phyloP scores from a whole-genome alignment of 164 flowering plant genomes.

The Santalum album region DNA sequence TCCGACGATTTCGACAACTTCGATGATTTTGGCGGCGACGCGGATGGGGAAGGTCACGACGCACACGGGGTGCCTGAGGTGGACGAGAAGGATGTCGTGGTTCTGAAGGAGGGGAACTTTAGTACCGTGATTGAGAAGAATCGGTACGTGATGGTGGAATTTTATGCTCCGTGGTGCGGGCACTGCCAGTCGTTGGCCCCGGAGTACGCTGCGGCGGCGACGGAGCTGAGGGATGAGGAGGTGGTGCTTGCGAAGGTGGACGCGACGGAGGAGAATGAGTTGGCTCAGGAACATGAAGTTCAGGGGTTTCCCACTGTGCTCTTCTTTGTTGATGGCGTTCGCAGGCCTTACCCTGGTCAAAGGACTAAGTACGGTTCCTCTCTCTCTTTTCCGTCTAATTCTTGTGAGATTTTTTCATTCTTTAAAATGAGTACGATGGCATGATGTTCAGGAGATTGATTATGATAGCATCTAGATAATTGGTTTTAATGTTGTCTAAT shows the following conservation, averaged over 20 bases:
- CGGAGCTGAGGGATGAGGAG: constrained; percentile 61
- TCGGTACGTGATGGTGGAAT: constrained; percentile 76
- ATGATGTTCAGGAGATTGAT: too few relatives aligned
- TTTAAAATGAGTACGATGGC: too few relatives aligned
- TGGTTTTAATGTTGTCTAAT: too few relatives aligned
- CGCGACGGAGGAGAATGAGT: constrained; percentile 68
- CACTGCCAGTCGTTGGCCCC: constrained; percentile 86
- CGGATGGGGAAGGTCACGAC: constrained; percentile 17
- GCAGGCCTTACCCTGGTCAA: constrained; percentile 61
- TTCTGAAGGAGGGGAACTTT: constrained; percentile 67
- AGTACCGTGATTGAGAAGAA: constrained; percentile 55
- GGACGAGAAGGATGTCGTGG: constrained; percentile 85
- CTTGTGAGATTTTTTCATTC: too few relatives aligned
- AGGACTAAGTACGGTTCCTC: constrained; percentile 48
- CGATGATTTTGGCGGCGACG: constrained; percentile 2
- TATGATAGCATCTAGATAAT: too few relatives aligned
- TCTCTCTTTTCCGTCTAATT: background rate
- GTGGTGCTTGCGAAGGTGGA: constrained; percentile 80
- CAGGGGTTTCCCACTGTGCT: constrained; percentile 83
- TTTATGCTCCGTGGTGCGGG: constrained; percentile 97
- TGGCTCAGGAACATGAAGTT: constrained; percentile 73
- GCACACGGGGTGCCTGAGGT: constrained; percentile 24
- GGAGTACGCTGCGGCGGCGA: constrained; percentile 88
- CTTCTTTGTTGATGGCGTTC: constrained; percentile 82
- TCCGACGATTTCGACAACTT: constrained; percentile 29